Conservation (phyloP, 2,329 filamentous ascomycete species). For the Neopestalotiopsis sp. region DNA sequence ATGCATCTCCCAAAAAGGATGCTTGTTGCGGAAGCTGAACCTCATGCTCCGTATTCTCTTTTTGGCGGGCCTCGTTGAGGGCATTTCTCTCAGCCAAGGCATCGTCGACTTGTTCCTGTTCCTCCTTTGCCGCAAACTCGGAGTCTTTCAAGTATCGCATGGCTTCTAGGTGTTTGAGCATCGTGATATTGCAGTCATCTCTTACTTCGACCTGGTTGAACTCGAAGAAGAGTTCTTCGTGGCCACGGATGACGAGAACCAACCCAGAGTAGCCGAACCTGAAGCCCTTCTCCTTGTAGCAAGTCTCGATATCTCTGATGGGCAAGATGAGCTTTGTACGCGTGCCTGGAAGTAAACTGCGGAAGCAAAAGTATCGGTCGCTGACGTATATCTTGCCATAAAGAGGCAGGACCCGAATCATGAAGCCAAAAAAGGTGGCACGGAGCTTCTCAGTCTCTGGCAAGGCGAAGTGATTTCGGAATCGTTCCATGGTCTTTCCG, state of each 20-base stretch:
- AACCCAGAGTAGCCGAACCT: conserved; percentile 89
- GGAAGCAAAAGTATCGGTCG: conserved; percentile 86
- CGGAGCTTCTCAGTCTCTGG: conserved; percentile 81
- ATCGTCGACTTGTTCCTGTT: conserved; percentile 72
- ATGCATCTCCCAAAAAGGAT: conserved; percentile 56
- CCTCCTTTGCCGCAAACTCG: conserved; percentile 68
- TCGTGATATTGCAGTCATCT: conserved; percentile 86
- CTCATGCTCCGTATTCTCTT: conserved; percentile 57
- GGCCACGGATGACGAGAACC: conserved; percentile 89
- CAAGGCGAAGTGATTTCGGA: conserved; percentile 89
- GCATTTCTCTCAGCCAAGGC: conserved; percentile 84
- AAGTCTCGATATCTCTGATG: conserved; percentile 89
- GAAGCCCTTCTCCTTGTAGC: conserved; percentile 94
- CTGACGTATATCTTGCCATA: conserved; percentile 98
- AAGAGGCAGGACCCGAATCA: conserved; percentile 87
- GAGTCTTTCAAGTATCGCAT: conserved; percentile 74
- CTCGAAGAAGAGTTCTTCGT: conserved; percentile 97
- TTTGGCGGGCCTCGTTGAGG: conserved; percentile 73
- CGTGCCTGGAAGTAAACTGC: conserved; percentile 86
- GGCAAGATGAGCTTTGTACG: conserved; percentile 92
- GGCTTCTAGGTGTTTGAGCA: conserved; percentile 78
- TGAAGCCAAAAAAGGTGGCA: conserved; percentile 89
- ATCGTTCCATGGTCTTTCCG: conserved; percentile 76
- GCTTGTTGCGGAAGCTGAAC: conserved; percentile 53
- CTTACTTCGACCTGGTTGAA: conserved; percentile 79